Conservation (phyloP, 331 rosid species). For the Dryas integrifolia region DNA sequence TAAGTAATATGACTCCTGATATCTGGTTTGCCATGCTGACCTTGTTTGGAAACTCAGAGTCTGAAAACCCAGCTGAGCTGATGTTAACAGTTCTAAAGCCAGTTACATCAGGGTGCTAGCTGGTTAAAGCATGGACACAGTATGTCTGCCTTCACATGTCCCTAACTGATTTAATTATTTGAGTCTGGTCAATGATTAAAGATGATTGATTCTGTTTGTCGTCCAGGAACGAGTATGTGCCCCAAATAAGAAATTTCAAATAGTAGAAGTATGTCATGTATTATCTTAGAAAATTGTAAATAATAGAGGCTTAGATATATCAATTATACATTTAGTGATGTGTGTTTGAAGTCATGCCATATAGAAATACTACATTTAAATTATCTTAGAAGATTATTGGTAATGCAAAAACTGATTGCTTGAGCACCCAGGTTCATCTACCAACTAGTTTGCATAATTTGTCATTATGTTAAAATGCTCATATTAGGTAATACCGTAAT, state of each 20-base stretch:
- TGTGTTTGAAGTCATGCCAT: background rate
- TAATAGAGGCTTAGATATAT: too few relatives aligned
- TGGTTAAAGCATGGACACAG: background rate
- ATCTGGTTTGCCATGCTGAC: conserved; percentile 14
- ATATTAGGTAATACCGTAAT: background rate
- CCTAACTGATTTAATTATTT: conserved; percentile 2
- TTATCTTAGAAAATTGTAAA: background rate
- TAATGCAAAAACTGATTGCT: background rate
- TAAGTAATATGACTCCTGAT: background rate
- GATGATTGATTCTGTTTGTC: conserved; percentile 2
- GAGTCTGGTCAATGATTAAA: conserved; percentile 12
- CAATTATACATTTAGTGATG: background rate
- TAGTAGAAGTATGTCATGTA: background rate
- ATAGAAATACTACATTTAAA: background rate
- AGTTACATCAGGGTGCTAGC: background rate
- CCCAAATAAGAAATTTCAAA: conserved; percentile 5
- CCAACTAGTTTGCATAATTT: conserved; percentile 3
- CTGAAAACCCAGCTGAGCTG: background rate
- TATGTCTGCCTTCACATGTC: background rate
- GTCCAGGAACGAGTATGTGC: conserved; percentile 3
- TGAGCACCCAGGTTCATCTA: background rate
- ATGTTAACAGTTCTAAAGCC: background rate
- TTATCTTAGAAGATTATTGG: background rate
- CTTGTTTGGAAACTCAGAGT: background rate
- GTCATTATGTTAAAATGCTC: background rate